These are phyloP conservation scores for Sanghuangporus weigelae DNA, from an alignment of 1,284 basidiomycete genomes.

Conservation along the genomic window DNA sequence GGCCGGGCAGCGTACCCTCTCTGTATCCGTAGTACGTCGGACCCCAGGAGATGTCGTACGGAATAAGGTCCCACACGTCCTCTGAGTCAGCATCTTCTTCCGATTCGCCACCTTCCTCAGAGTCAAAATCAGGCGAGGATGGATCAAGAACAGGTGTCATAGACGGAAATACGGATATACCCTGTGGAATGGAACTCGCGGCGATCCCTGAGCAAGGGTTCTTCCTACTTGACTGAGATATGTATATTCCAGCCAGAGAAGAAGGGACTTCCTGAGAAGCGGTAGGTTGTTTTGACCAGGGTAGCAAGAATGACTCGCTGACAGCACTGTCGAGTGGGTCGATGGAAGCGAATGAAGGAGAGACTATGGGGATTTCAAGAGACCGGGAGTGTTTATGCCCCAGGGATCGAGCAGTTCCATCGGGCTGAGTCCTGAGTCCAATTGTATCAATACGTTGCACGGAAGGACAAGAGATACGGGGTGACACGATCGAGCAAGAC, in stretches of 20 bases:
- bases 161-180: background rate
- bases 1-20: conserved; percentile 35
- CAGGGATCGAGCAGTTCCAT: background rate
- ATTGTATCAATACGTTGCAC: conserved; percentile 6
- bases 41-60: conserved; percentile 40
- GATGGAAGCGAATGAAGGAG: background rate
- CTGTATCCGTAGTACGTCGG: conserved; percentile 33
- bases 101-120: background rate
- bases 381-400: conserved; percentile 6
- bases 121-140: conserved; percentile 4
- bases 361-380: background rate
- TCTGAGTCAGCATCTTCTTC: conserved; percentile 24
- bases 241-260: conserved; percentile 4
- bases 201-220: background rate
- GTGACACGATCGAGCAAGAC: no score
- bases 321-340: background rate
- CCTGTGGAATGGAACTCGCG: background rate
- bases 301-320: conserved; percentile 2
- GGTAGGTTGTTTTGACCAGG: background rate
- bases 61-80: conserved; percentile 37
- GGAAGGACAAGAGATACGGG: background rate
- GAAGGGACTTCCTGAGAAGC: background rate
- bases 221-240: conserved; percentile 8
- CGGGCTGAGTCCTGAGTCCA: background rate
- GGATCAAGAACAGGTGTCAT: background rate